phyloP scores from a whole-genome alignment of 2,329 filamentous ascomycete genomes.

The Aspergillus hortae region DNA sequence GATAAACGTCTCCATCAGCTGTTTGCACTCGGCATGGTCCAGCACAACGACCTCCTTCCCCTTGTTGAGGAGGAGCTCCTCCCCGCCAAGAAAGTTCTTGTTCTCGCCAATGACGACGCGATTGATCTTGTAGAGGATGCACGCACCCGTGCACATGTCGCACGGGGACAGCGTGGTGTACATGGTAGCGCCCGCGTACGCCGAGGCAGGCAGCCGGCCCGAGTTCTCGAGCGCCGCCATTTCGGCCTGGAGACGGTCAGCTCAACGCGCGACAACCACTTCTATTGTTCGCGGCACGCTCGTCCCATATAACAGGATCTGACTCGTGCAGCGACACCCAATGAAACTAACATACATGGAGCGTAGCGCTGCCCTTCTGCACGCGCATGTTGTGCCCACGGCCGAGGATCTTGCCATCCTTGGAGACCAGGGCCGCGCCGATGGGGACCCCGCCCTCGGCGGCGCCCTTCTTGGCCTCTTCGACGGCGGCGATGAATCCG shows the following conservation, averaged over 20 bases:
- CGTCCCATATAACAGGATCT: no score
- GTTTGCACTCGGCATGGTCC: slow-evolving; percentile 61
- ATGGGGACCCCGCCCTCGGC: slow-evolving; percentile 59
- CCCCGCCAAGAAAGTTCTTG: slow-evolving; percentile 69
- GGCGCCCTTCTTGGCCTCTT: slow-evolving; percentile 54
- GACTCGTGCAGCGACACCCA: no score
- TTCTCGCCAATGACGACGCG: slow-evolving; percentile 77
- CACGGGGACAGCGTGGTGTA: slow-evolving; percentile 77
- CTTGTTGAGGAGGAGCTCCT: slow-evolving; percentile 63
- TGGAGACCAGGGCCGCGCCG: slow-evolving; percentile 62
- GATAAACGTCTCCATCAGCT: slow-evolving; percentile 70
- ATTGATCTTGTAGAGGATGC: slow-evolving; percentile 69
- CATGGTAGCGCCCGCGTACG: slow-evolving; percentile 72
- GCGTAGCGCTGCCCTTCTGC: slow-evolving; percentile 66
- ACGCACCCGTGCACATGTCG: slow-evolving; percentile 78
- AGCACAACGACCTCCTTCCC: slow-evolving; percentile 73
- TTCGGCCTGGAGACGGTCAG: slow-evolving; percentile 56
- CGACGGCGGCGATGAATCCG: slow-evolving; percentile 57
- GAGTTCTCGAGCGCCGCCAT: slow-evolving; percentile 73
- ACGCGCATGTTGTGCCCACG: slow-evolving; percentile 73
- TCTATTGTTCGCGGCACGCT: no score
- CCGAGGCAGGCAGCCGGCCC: slow-evolving; percentile 65
- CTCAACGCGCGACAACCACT: background rate
- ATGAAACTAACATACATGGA: slow-evolving; percentile 56
- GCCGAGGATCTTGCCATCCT: slow-evolving; percentile 67